Base-by-base conservation (phyloP, 306 rosid species). In the Nissolia schottii region DNA sequence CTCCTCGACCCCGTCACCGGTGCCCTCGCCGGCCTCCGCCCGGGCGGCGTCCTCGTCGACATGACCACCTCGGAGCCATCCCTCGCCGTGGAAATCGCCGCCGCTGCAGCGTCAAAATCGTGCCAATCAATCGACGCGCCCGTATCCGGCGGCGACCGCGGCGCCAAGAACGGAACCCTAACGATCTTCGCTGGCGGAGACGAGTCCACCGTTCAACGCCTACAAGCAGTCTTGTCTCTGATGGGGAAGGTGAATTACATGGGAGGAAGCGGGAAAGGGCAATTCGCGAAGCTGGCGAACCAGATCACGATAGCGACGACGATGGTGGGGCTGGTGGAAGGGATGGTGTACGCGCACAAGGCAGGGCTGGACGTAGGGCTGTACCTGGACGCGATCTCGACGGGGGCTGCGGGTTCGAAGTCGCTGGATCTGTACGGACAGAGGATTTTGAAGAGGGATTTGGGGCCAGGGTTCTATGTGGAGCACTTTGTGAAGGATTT, bases 61-160 rank as follows among this genome's bases (percentile, higher is more conserved):
- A 93, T 90, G 98, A 90, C 97, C 40, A 93, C 98, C 0, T 93
- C 98, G 8, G 98, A 90, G 10, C 98, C 98, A 46, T 87, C 97
- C 61, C 97, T 93, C 14, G 98, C 98, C 4, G 67, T 65, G 23
- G 98, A 90, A 71, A 85, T 93, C 59, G 81, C 87, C 15, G 53
- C 70, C 0, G 82, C 91, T 3, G 92, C 97, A 0, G 67, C 83
- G 8, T 71, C 81, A 10, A 84, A 83, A 16, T 64, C 56, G 46
- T 90, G 97, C 41, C 12, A 63, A n/a, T 80, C 97, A 2, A 54
- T 93, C 22, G 98, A 93, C 40, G 97, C 98, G 0, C 98, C 94
- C 0, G 98, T 93, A 1, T 90, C 98, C 10, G 97, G 98, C 23
- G 98, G 98, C 10, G 97, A 93, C 61, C 85, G 76, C 3, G 98